A percentile compares a stretch with the other conserved stretches of the same genome.
phyloP scores from a whole-genome alignment of 768 basidiomycete species.

The Mycena venus region DNA sequence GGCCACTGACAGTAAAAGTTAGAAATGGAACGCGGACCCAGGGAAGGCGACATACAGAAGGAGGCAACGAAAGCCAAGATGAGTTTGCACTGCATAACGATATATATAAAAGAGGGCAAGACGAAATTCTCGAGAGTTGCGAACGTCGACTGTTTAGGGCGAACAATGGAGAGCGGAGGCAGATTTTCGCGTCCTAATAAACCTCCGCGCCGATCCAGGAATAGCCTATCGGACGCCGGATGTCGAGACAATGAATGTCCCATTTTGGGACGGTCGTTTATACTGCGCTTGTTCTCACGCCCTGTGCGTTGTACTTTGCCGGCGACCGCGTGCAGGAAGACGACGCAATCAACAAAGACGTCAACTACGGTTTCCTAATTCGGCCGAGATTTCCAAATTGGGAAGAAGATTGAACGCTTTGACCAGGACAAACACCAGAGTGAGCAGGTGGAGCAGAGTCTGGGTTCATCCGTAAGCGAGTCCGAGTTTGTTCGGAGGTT shows the following conservation, averaged over 20 bases:
- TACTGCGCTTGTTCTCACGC: neutral
- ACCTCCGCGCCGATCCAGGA: neutral
- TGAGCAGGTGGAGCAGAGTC: too few relatives aligned
- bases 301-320: neutral
- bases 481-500: too few relatives aligned
- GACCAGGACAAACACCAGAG: too few relatives aligned
- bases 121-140: neutral
- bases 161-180: neutral
- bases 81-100: slow-evolving; percentile 10
- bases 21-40: neutral
- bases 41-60: neutral
- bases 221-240: neutral
- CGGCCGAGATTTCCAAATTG: slow-evolving; percentile 9
- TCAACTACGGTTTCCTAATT: slow-evolving; percentile 1
- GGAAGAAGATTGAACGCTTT: too few relatives aligned
- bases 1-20: neutral
- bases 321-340: neutral
- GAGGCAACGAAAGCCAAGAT: neutral
- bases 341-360: neutral
- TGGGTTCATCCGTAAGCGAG: too few relatives aligned
- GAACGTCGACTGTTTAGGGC: neutral
- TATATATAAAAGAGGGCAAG: neutral
- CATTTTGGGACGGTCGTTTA: neutral
- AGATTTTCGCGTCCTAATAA: neutral
- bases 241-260: neutral